Base-by-base conservation (phyloP, 306 rosid genomes). In the Corylus americana region DNA sequence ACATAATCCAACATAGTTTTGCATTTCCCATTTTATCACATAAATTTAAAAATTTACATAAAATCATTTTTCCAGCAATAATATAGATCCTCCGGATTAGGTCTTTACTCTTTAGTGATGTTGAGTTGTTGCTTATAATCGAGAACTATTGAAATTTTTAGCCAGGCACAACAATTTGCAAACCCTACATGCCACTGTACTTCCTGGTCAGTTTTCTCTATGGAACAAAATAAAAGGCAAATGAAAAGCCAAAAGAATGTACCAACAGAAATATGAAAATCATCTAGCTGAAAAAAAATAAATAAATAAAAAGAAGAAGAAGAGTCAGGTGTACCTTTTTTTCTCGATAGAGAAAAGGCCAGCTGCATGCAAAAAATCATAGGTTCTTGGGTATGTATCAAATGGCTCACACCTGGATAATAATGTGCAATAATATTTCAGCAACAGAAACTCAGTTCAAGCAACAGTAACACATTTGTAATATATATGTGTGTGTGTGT, bases 381-480 rank as follows among this genome's bases (percentile, higher is more conserved):
- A 95, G 20, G 99, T 95, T 85, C 99, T 92, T 7, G 99, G 99
- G 81, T 95, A 95, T 49, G 98, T 91, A 85, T 95, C 99, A 80
- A 95, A 93, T 53, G 99, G 87, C 79, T 95, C 99, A 42, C 99
- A 95, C 99, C 99, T 95, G 82, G 76, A 58, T 72, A 14, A 80
- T 31, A 80, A 74, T 58, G 75, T 29, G 31, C 70, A 61, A 78
- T 44, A 39, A 35, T 57, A 73, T 51, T 31, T 22, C 50, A 71
- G 66, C 11, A 42, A 78, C n/a, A 14, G 63, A 12, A 20, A 25
- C 45, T 77, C 8, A 13, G 18, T 66, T 9, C 58, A 55, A 68
- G 66, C 8, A 48, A 4, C 47, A 22, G 31, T 11, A 42, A 59
- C 55, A 55, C 27, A 49, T 51, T 29, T 58, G 11, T 58, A 14